phyloP scores from a whole-genome alignment of 176 grass and related monocot genomes.

The Tuctoria greenei region DNA sequence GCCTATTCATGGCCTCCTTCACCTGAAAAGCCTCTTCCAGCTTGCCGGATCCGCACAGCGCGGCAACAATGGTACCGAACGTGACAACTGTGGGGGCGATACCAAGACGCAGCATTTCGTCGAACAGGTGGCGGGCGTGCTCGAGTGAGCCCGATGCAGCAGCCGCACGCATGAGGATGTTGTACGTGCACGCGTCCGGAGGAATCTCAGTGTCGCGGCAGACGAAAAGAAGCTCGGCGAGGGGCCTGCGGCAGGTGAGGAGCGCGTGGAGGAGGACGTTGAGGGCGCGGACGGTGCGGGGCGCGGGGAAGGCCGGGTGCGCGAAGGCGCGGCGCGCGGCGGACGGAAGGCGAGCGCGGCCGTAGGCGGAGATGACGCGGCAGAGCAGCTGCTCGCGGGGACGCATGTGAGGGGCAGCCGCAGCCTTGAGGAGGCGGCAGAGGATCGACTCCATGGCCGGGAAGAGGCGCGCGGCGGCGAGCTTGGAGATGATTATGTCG shows the following conservation, averaged over 20 bases:
- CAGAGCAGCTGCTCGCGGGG: conserved; percentile 48
- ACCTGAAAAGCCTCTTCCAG: conserved; percentile 47
- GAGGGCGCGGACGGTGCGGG: conserved; percentile 53
- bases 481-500: conserved; percentile 63
- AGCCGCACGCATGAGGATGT: conserved; percentile 45
- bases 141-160: neutral
- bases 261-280: conserved; percentile 59
- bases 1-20: conserved; percentile 46
- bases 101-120: conserved; percentile 52
- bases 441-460: conserved; percentile 53
- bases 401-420: neutral
- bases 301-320: conserved; percentile 44
- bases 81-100: conserved; percentile 47
- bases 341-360: conserved; percentile 41
- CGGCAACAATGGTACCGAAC: conserved; percentile 52
- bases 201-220: conserved; percentile 20
- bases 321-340: conserved; percentile 45
- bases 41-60: conserved; percentile 34
- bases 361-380: conserved; percentile 56
- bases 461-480: conserved; percentile 58
- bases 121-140: conserved; percentile 49
- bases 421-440: conserved; percentile 20
- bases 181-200: conserved; percentile 49
- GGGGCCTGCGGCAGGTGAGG: conserved; percentile 30
- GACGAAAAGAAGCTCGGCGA: conserved; percentile 12